phyloP scores from a whole-genome alignment of 148 eudicot genomes.

The Vaccinium myrtillus region DNA sequence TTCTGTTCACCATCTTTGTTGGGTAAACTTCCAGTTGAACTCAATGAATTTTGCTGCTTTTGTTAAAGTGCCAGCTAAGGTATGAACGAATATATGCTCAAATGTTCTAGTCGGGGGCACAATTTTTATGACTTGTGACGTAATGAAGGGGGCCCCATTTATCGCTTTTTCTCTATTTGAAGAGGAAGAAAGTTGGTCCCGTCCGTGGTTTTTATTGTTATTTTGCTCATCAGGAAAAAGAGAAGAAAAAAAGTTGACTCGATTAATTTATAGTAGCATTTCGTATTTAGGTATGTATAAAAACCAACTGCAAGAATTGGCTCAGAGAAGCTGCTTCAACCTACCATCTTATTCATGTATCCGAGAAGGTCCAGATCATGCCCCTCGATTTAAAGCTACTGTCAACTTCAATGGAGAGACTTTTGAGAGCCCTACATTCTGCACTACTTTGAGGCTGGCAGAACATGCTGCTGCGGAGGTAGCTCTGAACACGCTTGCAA shows the following conservation, averaged over 20 bases:
- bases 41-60: neutral
- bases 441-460: slow-evolving; percentile 50
- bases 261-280: neutral
- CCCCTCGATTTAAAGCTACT: slow-evolving; percentile 56
- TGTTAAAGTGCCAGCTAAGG: neutral
- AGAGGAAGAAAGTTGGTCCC: neutral
- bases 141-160: neutral
- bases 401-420: slow-evolving; percentile 57
- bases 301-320: slow-evolving; percentile 60
- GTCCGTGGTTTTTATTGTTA: neutral
- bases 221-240: neutral
- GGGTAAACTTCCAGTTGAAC: neutral
- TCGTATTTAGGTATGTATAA: slow-evolving; percentile 42
- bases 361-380: slow-evolving; percentile 65
- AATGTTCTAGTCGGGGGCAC: neutral
- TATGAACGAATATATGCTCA: neutral
- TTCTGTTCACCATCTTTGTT: neutral
- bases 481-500: slow-evolving; percentile 49
- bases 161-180: neutral
- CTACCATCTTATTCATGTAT: slow-evolving; percentile 57
- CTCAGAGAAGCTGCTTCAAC: slow-evolving; percentile 63
- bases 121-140: neutral
- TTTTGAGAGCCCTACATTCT: slow-evolving; percentile 52
- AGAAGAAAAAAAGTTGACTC: neutral
- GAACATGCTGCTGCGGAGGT: slow-evolving; percentile 70